Conservation (phyloP, 2,329 filamentous ascomycete species). For the Neoscytalidium dimidiatum region DNA sequence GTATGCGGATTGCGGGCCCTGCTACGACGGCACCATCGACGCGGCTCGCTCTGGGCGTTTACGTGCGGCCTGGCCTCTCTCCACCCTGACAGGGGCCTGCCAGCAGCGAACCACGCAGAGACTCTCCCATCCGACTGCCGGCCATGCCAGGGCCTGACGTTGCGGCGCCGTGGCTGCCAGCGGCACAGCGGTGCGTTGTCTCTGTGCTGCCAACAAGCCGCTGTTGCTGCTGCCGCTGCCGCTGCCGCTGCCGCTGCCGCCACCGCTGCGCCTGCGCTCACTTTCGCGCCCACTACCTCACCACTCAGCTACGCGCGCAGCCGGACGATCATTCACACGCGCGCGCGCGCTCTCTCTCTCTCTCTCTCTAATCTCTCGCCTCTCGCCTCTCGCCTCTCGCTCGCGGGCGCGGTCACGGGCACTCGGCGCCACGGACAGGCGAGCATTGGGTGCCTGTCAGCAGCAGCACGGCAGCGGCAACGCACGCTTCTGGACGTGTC, state of each 20-base stretch:
- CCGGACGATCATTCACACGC: neutral
- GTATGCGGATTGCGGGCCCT: constrained; percentile 6
- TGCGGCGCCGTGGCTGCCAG: neutral
- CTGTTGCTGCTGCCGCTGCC: too few relatives aligned
- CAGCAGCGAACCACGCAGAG: too few relatives aligned
- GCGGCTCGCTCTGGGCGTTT: constrained; percentile 10
- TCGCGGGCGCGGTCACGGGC: too few relatives aligned
- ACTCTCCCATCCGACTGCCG: too few relatives aligned
- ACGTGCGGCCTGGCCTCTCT: neutral
- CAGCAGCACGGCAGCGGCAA: neutral
- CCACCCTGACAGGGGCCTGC: neutral
- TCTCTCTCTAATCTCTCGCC: too few relatives aligned
- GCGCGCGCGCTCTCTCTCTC: neutral
- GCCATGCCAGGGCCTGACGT: neutral
- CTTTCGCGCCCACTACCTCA: neutral
- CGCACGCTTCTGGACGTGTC: neutral
- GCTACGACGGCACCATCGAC: constrained; percentile 15
- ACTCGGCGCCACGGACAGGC: too few relatives aligned
- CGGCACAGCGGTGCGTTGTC: too few relatives aligned
- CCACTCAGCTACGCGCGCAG: neutral
- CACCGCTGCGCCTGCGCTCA: too few relatives aligned
- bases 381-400: too few relatives aligned
- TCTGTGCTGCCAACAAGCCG: too few relatives aligned
- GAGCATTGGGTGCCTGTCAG: neutral
- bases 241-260: too few relatives aligned